phyloP scores from a whole-genome alignment of 108 stramenopile genomes.

The Nitzschia sp. region DNA sequence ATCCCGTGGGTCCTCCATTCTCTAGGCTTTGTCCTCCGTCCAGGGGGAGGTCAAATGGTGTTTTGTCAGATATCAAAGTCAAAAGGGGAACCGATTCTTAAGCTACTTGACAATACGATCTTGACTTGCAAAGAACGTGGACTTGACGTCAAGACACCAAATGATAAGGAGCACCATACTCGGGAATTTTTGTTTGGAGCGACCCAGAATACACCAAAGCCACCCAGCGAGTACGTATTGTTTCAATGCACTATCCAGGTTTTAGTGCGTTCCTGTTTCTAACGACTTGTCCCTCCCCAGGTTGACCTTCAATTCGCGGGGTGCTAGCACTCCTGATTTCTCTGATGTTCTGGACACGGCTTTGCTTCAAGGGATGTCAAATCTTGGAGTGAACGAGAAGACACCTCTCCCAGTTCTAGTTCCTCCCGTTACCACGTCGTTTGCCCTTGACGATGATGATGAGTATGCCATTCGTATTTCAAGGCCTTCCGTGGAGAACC shows the following conservation, averaged over 20 bases:
- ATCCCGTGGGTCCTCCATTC: conserved; percentile 51
- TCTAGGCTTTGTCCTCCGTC: conserved; percentile 60
- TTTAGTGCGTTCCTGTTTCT: neutral
- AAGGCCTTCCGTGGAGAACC: conserved; percentile 31
- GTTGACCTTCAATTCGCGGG: conserved; percentile 17
- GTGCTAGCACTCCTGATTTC: neutral
- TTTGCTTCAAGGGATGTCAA: conserved; percentile 16
- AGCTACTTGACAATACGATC: conserved; percentile 30
- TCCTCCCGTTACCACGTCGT: neutral
- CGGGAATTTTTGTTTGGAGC: conserved; percentile 3
- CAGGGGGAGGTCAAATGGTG: conserved; percentile 47
- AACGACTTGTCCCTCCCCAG: neutral
- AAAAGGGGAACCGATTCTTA: conserved; percentile 31
- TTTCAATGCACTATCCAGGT: neutral
- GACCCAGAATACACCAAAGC: neutral
- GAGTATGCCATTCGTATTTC: conserved; percentile 3
- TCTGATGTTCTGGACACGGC: conserved; percentile 4
- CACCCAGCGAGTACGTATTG: conserved; percentile 27
- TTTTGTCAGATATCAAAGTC: conserved; percentile 40
- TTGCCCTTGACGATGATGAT: conserved; percentile 17
- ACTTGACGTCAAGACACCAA: neutral
- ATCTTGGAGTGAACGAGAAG: conserved; percentile 25
- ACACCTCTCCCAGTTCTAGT: neutral
- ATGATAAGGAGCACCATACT: neutral
- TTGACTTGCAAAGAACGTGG: conserved; percentile 30